Conservation (phyloP, 805 yeast species). For the Ogataea parapolymorpha region DNA sequence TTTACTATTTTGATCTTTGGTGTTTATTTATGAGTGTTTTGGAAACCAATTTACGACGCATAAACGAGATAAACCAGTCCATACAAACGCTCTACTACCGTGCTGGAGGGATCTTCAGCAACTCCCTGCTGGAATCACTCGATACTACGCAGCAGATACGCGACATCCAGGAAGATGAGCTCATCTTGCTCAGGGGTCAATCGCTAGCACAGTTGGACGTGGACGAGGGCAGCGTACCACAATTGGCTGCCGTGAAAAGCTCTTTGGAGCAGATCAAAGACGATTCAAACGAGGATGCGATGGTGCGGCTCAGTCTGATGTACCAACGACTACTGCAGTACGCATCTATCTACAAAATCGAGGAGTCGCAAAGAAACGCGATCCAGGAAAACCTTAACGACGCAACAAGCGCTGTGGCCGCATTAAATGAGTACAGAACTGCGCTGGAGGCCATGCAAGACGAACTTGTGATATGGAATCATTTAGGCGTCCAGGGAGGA, state of each 20-base stretch:
- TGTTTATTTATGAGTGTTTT: conserved; percentile 13
- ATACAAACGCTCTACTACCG: conserved; percentile 21
- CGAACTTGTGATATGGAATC: conserved; percentile 18
- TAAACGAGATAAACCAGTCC: conserved; percentile 19
- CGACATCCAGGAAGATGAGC: conserved; percentile 24
- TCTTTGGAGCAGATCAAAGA: conserved; percentile 13
- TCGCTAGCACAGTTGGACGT: conserved; percentile 22
- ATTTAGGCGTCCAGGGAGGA: conserved; percentile 12
- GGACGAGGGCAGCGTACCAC: conserved; percentile 11
- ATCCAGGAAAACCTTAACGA: conserved; percentile 18
- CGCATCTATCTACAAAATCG: conserved; percentile 17
- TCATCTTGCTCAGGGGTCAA: conserved; percentile 17
- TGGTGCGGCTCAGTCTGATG: conserved; percentile 16
- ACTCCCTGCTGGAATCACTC: conserved; percentile 20
- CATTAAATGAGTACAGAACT: conserved; percentile 12
- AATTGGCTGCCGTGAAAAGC: conserved; percentile 2
- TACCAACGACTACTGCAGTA: conserved; percentile 18
- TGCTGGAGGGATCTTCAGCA: conserved; percentile 23
- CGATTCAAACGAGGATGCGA: conserved; percentile 17
- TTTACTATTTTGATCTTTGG: neutral
- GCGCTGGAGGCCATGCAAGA: conserved; percentile 20
- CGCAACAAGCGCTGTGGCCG: conserved; percentile 18
- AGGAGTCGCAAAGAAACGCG: conserved; percentile 14
- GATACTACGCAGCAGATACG: conserved; percentile 22
- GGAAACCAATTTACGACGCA: conserved; percentile 14